Evolutionary conservation across 2,329 filamentous ascomycete species (phyloP), one percentile per base, ranked within the genome.

Genomic region (Teratosphaeria epicoccoides): DNA sequence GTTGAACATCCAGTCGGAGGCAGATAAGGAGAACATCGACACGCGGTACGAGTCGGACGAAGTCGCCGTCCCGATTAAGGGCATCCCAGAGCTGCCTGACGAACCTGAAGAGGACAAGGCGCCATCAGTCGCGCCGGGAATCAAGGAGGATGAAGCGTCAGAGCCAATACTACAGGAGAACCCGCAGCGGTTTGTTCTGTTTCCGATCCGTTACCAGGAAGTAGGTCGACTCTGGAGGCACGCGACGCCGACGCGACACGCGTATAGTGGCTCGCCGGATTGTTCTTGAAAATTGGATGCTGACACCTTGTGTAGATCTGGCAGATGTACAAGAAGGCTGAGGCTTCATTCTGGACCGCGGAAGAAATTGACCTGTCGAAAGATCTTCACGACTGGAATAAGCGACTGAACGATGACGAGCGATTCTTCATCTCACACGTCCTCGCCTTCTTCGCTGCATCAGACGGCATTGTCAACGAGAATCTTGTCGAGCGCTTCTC

Each of bases 281-380:
- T 52, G n/a, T 40, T 3, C 33, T 17, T 17, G n/a, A n/a, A 2
- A 6, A 47, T 40, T 14, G 50, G 49, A 22, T 50, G 52, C 61
- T 63, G 53, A 64, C 55, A 51, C 22, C n/a, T 47, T 17, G 55
- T 59, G 69, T 63, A 96, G 90, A 94, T 96, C 73, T 98, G 93
- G 93, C 91, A 97, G 74, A 97, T 97, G 91, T 98, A 98, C 83
- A 98, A 98, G 83, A 97, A 97, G 78, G 90, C 90, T 61, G 91
- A 98, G 73, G 93, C 93, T 49, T 97, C 93, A 43, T 98, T 98
- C 84, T 98, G 93, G 93, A 98, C 93, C 43, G 93, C 93, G 49
- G 93, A 98, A 73, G 93, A 98, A 78, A 97, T 98, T 64, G 93
- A 98, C 73, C 82, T 98, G 49, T 97, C 91, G 66, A 98, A 98